Evolutionary conservation across 805 yeast species (phyloP).

Genomic region (Starmerella vitae): DNA sequence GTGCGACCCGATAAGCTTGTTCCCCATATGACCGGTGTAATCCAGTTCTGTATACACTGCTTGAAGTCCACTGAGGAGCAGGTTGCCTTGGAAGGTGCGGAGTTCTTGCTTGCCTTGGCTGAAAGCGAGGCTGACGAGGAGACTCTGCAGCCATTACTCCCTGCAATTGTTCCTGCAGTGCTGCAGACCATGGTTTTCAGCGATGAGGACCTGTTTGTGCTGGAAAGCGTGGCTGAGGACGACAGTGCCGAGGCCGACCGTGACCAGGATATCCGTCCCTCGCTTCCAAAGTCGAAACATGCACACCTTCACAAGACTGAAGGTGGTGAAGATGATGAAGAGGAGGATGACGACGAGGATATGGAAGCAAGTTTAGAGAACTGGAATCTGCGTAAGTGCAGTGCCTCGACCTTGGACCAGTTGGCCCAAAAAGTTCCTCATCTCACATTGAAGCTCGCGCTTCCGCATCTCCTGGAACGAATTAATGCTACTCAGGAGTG

Average conservation of each 20-base stretch:
- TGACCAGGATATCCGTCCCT: conserved; percentile 79
- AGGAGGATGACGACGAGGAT: conserved; percentile 61
- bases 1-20: conserved; percentile 64
- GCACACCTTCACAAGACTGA: conserved; percentile 28
- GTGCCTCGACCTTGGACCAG: conserved; percentile 84
- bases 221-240: conserved; percentile 57
- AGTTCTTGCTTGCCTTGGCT: conserved; percentile 65
- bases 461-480: conserved; percentile 64
- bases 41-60: conserved; percentile 69
- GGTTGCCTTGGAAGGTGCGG: conserved; percentile 86
- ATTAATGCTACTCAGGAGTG: conserved; percentile 53
- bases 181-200: conserved; percentile 76
- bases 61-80: conserved; percentile 53
- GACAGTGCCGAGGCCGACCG: conserved; percentile 67
- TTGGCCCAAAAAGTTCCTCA: conserved; percentile 56
- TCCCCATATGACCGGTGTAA: conserved; percentile 76
- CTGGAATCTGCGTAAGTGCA: conserved; percentile 88
- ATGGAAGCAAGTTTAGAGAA: conserved; percentile 53
- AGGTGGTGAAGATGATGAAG: conserved; percentile 34
- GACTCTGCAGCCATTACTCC: conserved; percentile 43
- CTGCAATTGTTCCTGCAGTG: conserved; percentile 58
- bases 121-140: conserved; percentile 47
- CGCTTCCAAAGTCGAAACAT: conserved; percentile 52
- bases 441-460: conserved; percentile 48
- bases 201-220: conserved; percentile 58